Evolutionary conservation across 1,139 yeast genomes (phyloP), one percentile per base, ranked within the genome.

Genomic region (Taphrina betulina): DNA sequence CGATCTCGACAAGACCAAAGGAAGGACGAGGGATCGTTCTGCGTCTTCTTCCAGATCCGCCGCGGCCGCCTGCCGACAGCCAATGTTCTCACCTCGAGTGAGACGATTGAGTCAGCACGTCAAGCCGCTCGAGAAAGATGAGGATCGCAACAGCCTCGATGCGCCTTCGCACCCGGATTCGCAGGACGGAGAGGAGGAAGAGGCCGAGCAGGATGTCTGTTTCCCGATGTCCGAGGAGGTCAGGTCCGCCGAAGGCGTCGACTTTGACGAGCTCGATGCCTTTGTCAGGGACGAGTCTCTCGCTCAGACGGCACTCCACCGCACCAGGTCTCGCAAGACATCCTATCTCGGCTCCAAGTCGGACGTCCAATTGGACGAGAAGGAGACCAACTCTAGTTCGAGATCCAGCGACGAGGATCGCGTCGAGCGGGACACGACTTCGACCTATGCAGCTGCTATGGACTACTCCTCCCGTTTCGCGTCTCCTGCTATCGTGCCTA

Each of bases 151-250:
- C 19, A 38, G 46, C 26, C 20, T 50, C 26, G 54, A 50, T 23
- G 54, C 44, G 17, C 54, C 54, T 10, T 50, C 54, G 4, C 54
- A 42, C 1, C 54, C 54, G 4, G 54, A 50, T 28, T 50, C 54
- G 4, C 46, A 50, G 17, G 41, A 50, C 40, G 44, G 44, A 22
- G 46, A 50, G 24, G 44, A 41, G 12, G 54, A 57, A 38, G 95
- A 85, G 67, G 88, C 96, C 0, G 97, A 90, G 67, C 96, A 90
- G 68, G 97, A 92, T 77, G 98, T 92, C 44, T 92, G 97, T 75
- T 89, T 90, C 72, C 97, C 98, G 1, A 85, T 88, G 87, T 75
- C 82, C 53, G 81, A 87, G 20, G 87, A 83, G 64, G 81, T 62
- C 17, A 63, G 64, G 50, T 67, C 64, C 20, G 63, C 64, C 26